Evolutionary conservation across 148 eudicot species (phyloP).

Genomic region (Camellia sinensis): DNA sequence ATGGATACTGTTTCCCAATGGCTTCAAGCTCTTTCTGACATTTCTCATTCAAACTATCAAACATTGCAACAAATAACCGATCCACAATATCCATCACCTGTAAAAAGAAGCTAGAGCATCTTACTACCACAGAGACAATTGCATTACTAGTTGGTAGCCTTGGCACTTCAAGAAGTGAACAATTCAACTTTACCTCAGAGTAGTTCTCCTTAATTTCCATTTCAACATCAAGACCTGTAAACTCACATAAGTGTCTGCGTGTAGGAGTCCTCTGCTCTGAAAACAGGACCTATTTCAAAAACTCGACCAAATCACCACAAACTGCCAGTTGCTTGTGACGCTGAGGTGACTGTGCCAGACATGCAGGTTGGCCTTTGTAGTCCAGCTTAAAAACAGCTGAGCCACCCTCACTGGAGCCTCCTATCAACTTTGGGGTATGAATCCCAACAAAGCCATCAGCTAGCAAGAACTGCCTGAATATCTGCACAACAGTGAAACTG

Average conservation of each 20-base stretch:
- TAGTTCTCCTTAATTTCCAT: slow-evolving; percentile 94
- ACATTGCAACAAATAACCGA: slow-evolving; percentile 67
- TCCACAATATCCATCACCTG: slow-evolving; percentile 97
- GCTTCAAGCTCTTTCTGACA: slow-evolving; percentile 75
- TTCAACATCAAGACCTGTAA: slow-evolving; percentile 94
- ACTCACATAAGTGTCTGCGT: slow-evolving; percentile 91
- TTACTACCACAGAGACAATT: neutral
- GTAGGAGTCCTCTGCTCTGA: slow-evolving; percentile 90
- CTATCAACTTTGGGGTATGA: slow-evolving; percentile 88
- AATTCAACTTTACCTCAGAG: slow-evolving; percentile 61
- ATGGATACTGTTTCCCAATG: slow-evolving; percentile 69
- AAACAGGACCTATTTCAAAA: slow-evolving; percentile 90
- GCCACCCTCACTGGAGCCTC: slow-evolving; percentile 96
- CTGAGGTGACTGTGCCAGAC: slow-evolving; percentile 96
- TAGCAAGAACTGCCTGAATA: slow-evolving; percentile 56
- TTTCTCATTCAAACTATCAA: slow-evolving; percentile 65
- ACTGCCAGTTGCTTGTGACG: slow-evolving; percentile 96
- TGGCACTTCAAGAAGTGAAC: neutral
- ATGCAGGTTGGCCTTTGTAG: slow-evolving; percentile 91
- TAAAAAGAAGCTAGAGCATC: slow-evolving; percentile 12
- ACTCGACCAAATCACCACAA: slow-evolving; percentile 84
- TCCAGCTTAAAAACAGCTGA: slow-evolving; percentile 90
- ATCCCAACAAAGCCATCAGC: slow-evolving; percentile 66
- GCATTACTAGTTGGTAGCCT: neutral
- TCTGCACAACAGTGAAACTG: slow-evolving; percentile 38